phyloP scores from a whole-genome alignment of 257 asterid species.

The Eucommia ulmoides region DNA sequence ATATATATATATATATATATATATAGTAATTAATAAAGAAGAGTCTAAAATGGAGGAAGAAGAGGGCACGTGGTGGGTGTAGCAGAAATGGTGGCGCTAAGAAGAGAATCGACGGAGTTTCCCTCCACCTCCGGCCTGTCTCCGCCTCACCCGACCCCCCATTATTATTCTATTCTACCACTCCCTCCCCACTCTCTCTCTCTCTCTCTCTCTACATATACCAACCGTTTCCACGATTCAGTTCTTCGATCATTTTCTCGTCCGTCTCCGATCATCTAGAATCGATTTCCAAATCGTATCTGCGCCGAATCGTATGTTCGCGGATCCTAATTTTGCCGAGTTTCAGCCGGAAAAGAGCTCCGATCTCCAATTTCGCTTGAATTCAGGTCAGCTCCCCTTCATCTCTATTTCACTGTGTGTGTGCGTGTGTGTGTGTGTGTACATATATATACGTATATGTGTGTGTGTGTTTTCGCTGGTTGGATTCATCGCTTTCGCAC shows the following conservation, averaged over 20 bases:
- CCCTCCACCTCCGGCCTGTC: not conserved
- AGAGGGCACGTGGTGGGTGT: constrained; percentile 18
- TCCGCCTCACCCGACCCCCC: not conserved
- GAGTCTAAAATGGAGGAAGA: not conserved
- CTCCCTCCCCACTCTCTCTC: not conserved
- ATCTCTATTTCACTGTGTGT: too few species aligned
- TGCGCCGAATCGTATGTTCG: not conserved
- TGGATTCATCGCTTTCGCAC: too few species aligned
- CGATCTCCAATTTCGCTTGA: not conserved
- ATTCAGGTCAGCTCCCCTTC: not conserved
- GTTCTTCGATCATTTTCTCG: not conserved
- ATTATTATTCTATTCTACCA: not conserved
- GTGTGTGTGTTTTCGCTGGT: too few species aligned
- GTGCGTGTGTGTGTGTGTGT: too few species aligned
- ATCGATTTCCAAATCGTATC: not conserved
- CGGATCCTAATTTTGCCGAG: not conserved
- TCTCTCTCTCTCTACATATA: not conserved
- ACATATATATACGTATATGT: too few species aligned
- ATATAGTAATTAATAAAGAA: too few species aligned
- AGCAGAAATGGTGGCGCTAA: constrained; percentile 10
- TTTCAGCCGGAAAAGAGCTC: not conserved
- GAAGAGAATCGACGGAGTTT: not conserved
- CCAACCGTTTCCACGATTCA: not conserved
- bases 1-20: too few species aligned
- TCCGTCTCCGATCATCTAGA: not conserved